Percentiles rank a stretch among this genome's conserved stretches.
Conservation (phyloP, 2,329 filamentous ascomycete genomes). For the Fusarium sp. region DNA sequence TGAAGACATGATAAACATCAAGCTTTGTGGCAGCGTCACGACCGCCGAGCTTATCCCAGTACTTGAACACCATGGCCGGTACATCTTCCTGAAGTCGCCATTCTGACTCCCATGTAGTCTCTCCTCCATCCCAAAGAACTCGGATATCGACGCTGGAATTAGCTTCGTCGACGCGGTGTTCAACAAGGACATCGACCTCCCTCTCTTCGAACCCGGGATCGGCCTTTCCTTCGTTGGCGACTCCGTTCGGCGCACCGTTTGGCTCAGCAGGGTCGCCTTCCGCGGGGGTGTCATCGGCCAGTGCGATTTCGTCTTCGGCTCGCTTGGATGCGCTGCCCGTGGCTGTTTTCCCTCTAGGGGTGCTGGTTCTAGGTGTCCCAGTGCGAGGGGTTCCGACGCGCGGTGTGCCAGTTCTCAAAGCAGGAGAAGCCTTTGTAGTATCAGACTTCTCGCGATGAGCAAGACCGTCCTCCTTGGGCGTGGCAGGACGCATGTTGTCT, state of each 20-base stretch:
- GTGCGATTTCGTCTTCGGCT: not conserved
- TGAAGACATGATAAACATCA: conserved; percentile 45
- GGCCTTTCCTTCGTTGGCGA: not conserved
- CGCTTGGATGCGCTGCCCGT: conserved; percentile 1
- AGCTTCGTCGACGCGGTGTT: conserved; percentile 38
- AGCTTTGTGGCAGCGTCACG: conserved; percentile 43
- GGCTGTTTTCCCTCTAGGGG: not conserved
- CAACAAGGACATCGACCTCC: conserved; percentile 40
- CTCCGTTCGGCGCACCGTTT: conserved; percentile 31
- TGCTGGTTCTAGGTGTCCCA: conserved; percentile 18
- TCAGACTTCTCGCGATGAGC: conserved; percentile 30
- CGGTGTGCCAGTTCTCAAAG: conserved; percentile 17
- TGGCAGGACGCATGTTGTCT: conserved; percentile 21
- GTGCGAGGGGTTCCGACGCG: conserved; percentile 19
- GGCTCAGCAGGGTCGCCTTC: not conserved
- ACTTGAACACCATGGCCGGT: conserved; percentile 43
- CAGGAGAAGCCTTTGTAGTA: conserved; percentile 23
- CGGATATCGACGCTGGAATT: conserved; percentile 43
- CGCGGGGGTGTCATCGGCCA: not conserved
- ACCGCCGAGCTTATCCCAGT: conserved; percentile 43
- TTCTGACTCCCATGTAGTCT: conserved; percentile 44
- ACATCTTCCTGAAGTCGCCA: conserved; percentile 46
- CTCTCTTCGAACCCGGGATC: conserved; percentile 31
- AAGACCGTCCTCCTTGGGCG: conserved; percentile 30
- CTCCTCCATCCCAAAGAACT: conserved; percentile 43